phyloP scores from a whole-genome alignment of 495 filamentous ascomycete genomes.

The Xylaria venustula region DNA sequence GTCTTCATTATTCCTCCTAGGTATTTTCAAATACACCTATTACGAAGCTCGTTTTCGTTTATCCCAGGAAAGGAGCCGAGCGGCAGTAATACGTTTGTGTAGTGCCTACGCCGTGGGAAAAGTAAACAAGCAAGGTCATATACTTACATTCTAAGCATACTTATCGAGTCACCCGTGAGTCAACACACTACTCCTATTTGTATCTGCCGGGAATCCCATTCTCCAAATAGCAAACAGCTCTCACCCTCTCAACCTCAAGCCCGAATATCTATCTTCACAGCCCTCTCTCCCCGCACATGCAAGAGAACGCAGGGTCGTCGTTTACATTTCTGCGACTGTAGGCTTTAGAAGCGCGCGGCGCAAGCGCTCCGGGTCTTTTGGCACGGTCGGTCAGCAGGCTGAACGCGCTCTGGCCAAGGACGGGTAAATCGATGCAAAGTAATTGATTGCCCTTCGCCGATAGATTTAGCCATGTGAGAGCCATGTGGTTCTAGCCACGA shows the following conservation, averaged over 20 bases:
- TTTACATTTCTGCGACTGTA: slow-evolving; percentile 15
- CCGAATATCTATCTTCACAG: too few relatives aligned
- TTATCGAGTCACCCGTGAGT: not conserved
- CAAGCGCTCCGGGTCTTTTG: slow-evolving; percentile 23
- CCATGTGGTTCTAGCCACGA: slow-evolving; percentile 16
- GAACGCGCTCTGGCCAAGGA: slow-evolving; percentile 20
- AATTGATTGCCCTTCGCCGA: slow-evolving; percentile 24
- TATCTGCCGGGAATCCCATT: not conserved
- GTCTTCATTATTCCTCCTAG: slow-evolving; percentile 24
- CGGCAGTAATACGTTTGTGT: too few relatives aligned
- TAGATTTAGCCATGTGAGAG: slow-evolving; percentile 22
- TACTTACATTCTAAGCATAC: not conserved
- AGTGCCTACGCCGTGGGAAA: too few relatives aligned
- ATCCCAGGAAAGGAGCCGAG: too few relatives aligned
- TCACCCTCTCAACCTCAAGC: not conserved
- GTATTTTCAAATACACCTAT: not conserved
- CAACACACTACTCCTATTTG: not conserved
- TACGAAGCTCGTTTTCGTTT: too few relatives aligned
- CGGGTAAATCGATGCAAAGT: slow-evolving; percentile 26
- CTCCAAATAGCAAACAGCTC: not conserved
- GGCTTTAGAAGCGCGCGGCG: slow-evolving; percentile 20
- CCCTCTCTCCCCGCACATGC: not conserved
- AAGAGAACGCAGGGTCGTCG: slow-evolving; percentile 7
- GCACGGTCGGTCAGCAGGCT: not conserved
- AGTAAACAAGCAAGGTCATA: not conserved